Evolutionary conservation across 305 asterid genomes (phyloP).

Genomic region (Rubia balearica): DNA sequence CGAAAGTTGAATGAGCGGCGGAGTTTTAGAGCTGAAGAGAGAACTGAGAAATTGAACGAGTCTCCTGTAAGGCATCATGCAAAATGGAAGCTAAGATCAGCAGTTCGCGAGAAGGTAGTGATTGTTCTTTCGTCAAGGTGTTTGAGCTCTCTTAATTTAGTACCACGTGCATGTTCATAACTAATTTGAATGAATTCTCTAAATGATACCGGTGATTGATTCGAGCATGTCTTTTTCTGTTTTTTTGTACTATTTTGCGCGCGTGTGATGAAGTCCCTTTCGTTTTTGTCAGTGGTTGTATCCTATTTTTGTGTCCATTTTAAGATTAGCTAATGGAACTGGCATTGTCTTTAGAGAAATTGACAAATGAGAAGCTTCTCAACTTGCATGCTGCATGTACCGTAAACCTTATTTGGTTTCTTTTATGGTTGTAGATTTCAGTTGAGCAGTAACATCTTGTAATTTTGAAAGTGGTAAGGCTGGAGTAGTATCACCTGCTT

Average conservation of each 20-base stretch:
- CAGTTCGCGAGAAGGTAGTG: slow-evolving; percentile 59
- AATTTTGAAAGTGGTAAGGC: neutral
- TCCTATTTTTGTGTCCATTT: neutral
- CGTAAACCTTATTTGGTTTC: neutral
- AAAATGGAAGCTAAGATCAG: slow-evolving; percentile 43
- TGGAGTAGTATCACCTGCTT: neutral
- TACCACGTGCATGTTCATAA: neutral
- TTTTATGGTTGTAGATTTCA: neutral
- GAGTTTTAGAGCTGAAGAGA: slow-evolving; percentile 37
- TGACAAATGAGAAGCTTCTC: slow-evolving; percentile 75
- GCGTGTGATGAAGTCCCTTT: neutral
- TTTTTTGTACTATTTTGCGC: neutral
- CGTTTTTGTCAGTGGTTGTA: neutral
- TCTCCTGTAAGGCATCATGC: slow-evolving; percentile 41
- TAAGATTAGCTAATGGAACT: slow-evolving; percentile 45
- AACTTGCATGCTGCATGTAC: slow-evolving; percentile 62
- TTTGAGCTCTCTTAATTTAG: no score
- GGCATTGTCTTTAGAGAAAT: slow-evolving; percentile 68
- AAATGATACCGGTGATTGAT: neutral
- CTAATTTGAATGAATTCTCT: neutral
- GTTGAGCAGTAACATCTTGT: no score
- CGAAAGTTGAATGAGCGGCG: slow-evolving; percentile 29
- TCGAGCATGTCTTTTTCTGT: neutral
- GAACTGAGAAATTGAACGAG: slow-evolving; percentile 41
- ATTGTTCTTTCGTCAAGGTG: neutral